These are phyloP conservation scores for Cyberlindnera nakhonratchasimensis DNA, from an alignment of 805 yeast species.

Conservation along the genomic window DNA sequence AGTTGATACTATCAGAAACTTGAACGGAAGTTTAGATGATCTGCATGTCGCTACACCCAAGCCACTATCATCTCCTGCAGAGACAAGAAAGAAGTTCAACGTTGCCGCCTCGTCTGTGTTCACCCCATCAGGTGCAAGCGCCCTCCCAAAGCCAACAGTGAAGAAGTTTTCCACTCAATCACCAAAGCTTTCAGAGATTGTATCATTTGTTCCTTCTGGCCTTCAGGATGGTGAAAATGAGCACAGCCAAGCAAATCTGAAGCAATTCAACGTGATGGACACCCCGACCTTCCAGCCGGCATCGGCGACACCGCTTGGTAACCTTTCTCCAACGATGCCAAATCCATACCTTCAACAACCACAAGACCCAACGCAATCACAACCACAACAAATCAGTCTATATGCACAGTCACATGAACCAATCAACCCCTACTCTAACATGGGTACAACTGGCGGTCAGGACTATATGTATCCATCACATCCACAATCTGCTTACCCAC, in stretches of 20 bases:
- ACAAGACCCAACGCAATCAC: constrained; percentile 6
- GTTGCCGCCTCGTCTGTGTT: constrained; percentile 39
- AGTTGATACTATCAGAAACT: constrained; percentile 1
- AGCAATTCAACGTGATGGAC: constrained; percentile 22
- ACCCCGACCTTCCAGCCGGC: constrained; percentile 34
- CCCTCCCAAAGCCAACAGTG: constrained; percentile 12
- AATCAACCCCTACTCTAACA: constrained; percentile 10
- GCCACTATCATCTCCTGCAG: constrained; percentile 1
- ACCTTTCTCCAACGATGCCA: constrained; percentile 8
- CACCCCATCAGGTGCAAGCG: constrained; percentile 19
- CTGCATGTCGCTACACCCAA: background rate
- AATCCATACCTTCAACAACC: constrained; percentile 14
- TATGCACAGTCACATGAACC: constrained; percentile 16
- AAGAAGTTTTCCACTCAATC: constrained; percentile 32
- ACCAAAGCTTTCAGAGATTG: constrained; percentile 36
- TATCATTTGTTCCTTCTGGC: constrained; percentile 28
- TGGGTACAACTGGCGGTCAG: constrained; percentile 7
- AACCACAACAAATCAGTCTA: constrained; percentile 18
- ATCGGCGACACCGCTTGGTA: constrained; percentile 4
- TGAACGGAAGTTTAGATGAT: constrained; percentile 2
- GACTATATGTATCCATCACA: constrained; percentile 17
- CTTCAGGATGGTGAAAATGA: background rate
- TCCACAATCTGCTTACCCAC: constrained; percentile 40
- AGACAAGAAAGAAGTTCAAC: constrained; percentile 43
- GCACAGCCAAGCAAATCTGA: constrained; percentile 16